phyloP scores from a whole-genome alignment of 2,329 filamentous ascomycete genomes.

The Phyllosticta citrichinensis region DNA sequence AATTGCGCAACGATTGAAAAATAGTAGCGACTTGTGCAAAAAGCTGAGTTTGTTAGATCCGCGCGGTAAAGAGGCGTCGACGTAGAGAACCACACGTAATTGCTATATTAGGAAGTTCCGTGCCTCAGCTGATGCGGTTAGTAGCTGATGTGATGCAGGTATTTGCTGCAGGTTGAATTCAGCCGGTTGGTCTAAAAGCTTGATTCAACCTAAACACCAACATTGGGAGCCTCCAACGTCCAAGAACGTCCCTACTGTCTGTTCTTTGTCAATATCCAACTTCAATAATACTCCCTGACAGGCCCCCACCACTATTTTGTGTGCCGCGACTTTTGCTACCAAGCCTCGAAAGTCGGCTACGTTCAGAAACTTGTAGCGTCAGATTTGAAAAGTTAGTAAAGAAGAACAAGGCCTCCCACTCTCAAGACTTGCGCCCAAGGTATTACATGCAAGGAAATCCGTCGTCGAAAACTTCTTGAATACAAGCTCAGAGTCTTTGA shows the following conservation, averaged over 20 bases:
- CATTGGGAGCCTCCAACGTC: background rate
- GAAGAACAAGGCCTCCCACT: too few relatives aligned
- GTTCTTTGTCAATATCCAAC: background rate
- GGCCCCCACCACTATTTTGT: too few relatives aligned
- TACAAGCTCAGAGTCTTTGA: background rate
- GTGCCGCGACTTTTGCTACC: too few relatives aligned
- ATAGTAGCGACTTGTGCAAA: background rate
- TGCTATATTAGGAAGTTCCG: background rate
- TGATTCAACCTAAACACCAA: background rate
- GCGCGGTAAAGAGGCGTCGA: background rate
- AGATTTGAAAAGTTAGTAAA: too few relatives aligned
- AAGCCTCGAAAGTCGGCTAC: too few relatives aligned
- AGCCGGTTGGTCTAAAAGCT: background rate
- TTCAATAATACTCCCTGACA: background rate
- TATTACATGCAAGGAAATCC: background rate
- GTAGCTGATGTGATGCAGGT: background rate
- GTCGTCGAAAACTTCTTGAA: background rate
- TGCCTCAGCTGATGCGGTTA: background rate
- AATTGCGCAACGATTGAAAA: background rate
- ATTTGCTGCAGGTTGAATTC: background rate
- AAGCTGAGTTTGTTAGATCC: background rate
- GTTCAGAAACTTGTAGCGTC: too few relatives aligned
- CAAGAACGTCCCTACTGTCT: background rate
- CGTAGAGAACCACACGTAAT: background rate
- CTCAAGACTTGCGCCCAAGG: too few relatives aligned